A percentile compares a stretch with the other conserved stretches of the same genome.
Conservation (phyloP, 106 monocot genomes). For the Agapanthus africanus region DNA sequence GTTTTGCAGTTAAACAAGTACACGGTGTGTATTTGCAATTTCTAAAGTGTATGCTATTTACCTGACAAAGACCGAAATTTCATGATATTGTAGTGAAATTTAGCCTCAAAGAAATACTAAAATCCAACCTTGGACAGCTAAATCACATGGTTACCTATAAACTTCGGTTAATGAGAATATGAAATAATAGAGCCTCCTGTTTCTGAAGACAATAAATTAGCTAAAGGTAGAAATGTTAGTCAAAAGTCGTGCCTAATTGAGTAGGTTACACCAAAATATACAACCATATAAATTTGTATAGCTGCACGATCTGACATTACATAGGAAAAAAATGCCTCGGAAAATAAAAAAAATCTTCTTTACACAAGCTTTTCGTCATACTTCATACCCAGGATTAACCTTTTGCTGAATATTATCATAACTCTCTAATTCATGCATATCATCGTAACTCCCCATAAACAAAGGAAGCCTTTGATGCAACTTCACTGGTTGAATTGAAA, state of each 20-base stretch:
- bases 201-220: neutral
- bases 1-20: no score
- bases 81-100: no score
- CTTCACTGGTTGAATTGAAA: slow-evolving; percentile 77
- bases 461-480: slow-evolving; percentile 93
- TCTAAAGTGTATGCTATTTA: no score
- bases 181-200: neutral
- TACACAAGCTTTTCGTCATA: slow-evolving; percentile 53
- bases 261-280: neutral
- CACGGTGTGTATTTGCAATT: no score
- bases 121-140: no score
- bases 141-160: no score
- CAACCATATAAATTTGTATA: neutral
- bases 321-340: neutral
- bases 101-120: no score
- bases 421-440: slow-evolving; percentile 91
- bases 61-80: no score
- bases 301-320: neutral
- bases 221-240: neutral
- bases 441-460: slow-evolving; percentile 78
- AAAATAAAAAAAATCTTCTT: neutral
- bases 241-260: neutral
- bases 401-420: slow-evolving; percentile 88
- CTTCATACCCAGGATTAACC: slow-evolving; percentile 95
- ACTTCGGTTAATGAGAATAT: neutral